phyloP scores from a whole-genome alignment of 2,329 filamentous ascomycete species.

The Phialophora verrucosa region DNA sequence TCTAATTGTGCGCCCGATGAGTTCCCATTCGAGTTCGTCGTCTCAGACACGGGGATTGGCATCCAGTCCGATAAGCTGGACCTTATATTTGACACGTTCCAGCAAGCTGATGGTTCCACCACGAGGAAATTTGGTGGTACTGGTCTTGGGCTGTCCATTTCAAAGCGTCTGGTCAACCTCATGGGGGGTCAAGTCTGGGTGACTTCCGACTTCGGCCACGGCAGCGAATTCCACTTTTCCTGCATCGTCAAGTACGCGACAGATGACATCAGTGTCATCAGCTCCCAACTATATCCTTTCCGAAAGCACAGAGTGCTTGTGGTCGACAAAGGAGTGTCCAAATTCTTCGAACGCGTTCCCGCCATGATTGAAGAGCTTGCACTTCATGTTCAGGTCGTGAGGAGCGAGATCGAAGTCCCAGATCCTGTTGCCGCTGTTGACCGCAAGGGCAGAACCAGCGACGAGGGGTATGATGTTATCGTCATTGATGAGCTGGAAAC shows the following conservation, averaged over 20 bases:
- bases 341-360: conserved; percentile 75
- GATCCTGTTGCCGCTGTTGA: conserved; percentile 55
- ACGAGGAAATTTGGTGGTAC: conserved; percentile 96
- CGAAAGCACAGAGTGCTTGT: conserved; percentile 90
- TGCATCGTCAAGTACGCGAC: conserved; percentile 86
- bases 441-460: conserved; percentile 52
- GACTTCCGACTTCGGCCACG: conserved; percentile 86
- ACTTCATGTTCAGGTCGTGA: conserved; percentile 82
- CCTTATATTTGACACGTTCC: conserved; percentile 98
- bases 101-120: conserved; percentile 96
- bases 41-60: conserved; percentile 94
- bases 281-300: conserved; percentile 87
- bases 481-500: conserved; percentile 93
- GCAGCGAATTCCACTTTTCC: conserved; percentile 95
- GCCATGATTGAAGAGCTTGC: conserved; percentile 79
- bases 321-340: conserved; percentile 86
- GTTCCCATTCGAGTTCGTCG: conserved; percentile 93
- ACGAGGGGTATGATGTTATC: conserved; percentile 87
- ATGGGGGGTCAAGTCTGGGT: conserved; percentile 99
- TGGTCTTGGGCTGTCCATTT: conserved; percentile 91
- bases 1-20: conserved; percentile 70
- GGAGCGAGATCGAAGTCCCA: conserved; percentile 72
- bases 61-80: conserved; percentile 95
- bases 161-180: conserved; percentile 88
- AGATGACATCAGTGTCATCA: conserved; percentile 76